phyloP scores from a whole-genome alignment of 306 rosid genomes.

The Phaseolus lunatus region DNA sequence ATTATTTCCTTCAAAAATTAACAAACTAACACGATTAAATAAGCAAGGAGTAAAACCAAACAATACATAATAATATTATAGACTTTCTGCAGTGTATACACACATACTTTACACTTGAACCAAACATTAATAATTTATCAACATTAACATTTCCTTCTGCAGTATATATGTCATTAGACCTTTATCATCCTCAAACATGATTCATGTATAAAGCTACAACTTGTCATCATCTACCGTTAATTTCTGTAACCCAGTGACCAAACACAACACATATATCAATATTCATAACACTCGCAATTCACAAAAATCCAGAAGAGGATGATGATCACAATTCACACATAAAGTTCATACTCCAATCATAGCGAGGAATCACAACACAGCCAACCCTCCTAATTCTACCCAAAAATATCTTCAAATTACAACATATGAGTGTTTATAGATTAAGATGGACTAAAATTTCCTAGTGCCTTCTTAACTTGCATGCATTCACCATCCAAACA shows the following conservation, averaged over 20 bases:
- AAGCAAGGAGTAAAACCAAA: constrained; percentile 14
- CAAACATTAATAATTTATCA: background rate
- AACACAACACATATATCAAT: background rate
- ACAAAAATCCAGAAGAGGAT: background rate
- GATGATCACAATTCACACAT: background rate
- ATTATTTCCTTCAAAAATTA: constrained; percentile 3
- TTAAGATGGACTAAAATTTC: background rate
- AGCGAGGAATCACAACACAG: constrained; percentile 5
- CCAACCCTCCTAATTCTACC: constrained; percentile 7
- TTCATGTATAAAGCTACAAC: constrained; percentile 13
- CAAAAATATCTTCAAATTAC: background rate
- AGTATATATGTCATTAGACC: background rate
- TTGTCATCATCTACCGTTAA: constrained; percentile 2
- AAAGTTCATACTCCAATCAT: background rate
- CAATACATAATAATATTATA: background rate
- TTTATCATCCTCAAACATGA: constrained; percentile 27
- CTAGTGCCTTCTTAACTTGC: background rate
- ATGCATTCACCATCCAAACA: constrained; percentile 20
- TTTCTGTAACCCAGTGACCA: constrained; percentile 3
- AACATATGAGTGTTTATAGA: background rate
- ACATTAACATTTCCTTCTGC: constrained; percentile 10
- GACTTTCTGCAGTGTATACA: constrained; percentile 16
- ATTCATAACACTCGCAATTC: background rate
- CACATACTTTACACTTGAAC: background rate
- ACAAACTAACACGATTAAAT: background rate